phyloP scores from a whole-genome alignment of 768 basidiomycete species.

The Glaciozyma antarctica region DNA sequence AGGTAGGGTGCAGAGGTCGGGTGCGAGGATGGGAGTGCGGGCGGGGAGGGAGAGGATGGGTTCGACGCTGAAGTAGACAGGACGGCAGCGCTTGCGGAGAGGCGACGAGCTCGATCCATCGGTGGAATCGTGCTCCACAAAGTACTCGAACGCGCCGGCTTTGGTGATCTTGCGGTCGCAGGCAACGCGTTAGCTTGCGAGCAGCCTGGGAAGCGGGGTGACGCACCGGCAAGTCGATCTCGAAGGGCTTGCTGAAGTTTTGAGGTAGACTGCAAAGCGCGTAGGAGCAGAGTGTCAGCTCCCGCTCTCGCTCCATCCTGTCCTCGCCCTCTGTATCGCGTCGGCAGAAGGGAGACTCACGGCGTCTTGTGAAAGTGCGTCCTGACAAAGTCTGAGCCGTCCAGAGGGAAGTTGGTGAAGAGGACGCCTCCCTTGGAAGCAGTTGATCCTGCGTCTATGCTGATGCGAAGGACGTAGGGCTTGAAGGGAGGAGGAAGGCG shows the following conservation, averaged over 20 bases:
- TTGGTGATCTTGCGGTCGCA: conserved; percentile 56
- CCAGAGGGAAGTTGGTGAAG: conserved; percentile 92
- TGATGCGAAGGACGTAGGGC: conserved; percentile 76
- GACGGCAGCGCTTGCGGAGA: conserved; percentile 61
- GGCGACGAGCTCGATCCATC: conserved; percentile 39
- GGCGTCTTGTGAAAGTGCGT: conserved; percentile 62
- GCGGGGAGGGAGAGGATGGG: conserved; percentile 69
- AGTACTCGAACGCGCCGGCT: conserved; percentile 91
- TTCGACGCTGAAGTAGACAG: conserved; percentile 91
- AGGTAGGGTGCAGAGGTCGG: conserved; percentile 45
- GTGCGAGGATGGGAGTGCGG: conserved; percentile 62
- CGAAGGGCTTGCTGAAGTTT: conserved; percentile 80
- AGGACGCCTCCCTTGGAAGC: conserved; percentile 83
- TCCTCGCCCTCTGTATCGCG: neutral
- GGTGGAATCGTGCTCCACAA: conserved; percentile 64
- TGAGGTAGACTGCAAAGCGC: conserved; percentile 57
- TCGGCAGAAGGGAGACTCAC: conserved; percentile 45
- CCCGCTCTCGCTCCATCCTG: neutral
- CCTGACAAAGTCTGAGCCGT: conserved; percentile 75
- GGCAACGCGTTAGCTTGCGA: neutral
- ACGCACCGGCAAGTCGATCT: conserved; percentile 66
- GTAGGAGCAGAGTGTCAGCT: neutral
- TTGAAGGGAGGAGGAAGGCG: conserved; percentile 79
- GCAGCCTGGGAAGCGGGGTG: neutral
- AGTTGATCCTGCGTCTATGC: conserved; percentile 82